Evolutionary conservation across 177 flowering plant species (phyloP).

Genomic region (Vitis hybrid): DNA sequence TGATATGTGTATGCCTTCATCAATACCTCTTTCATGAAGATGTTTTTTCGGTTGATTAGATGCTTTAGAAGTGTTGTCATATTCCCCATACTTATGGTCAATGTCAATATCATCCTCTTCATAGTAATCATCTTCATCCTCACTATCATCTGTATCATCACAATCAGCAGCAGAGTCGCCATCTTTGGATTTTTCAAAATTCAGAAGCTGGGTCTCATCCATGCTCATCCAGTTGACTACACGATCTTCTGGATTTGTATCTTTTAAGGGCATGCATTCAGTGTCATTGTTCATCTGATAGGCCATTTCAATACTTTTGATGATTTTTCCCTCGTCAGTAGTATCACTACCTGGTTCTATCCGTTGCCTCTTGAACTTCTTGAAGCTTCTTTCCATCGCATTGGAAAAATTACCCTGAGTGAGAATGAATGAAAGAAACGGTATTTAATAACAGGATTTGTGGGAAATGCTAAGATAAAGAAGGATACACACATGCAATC

Average conservation of each 20-base stretch:
- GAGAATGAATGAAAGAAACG: background rate
- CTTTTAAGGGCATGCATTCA: slow-evolving; percentile 9
- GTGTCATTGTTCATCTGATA: slow-evolving; percentile 9
- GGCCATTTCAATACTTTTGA: slow-evolving; percentile 9
- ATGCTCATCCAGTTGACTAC: slow-evolving; percentile 57
- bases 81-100: slow-evolving; percentile 19
- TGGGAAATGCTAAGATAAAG: no score
- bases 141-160: slow-evolving; percentile 43
- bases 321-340: slow-evolving; percentile 11
- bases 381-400: slow-evolving; percentile 22
- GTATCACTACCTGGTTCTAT: slow-evolving; percentile 16
- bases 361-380: slow-evolving; percentile 43
- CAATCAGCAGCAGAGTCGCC: slow-evolving; percentile 25
- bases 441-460: background rate
- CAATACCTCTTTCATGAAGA: slow-evolving; percentile 9
- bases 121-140: slow-evolving; percentile 26
- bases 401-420: slow-evolving; percentile 25
- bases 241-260: slow-evolving; percentile 10
- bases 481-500: no score
- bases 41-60: slow-evolving; percentile 14
- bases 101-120: slow-evolving; percentile 26
- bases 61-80: slow-evolving; percentile 12
- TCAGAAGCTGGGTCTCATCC: slow-evolving; percentile 38
- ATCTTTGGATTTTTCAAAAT: slow-evolving; percentile 34
- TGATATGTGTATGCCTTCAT: slow-evolving; percentile 2